Conservation (phyloP, 495 filamentous ascomycete genomes). For the Filosporella fistucella region DNA sequence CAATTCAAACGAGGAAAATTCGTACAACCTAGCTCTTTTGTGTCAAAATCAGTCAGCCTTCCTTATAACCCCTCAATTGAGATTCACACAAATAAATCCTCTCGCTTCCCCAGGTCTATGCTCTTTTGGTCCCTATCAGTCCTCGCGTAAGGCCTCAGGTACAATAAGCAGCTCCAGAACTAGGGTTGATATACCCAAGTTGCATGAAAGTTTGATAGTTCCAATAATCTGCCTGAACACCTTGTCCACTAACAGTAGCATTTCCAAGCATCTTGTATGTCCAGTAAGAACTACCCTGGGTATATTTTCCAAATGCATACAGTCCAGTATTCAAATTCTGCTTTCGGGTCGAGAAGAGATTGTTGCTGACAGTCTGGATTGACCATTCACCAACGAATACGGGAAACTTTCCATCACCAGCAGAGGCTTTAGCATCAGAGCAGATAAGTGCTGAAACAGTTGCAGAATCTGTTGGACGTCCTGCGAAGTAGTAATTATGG, state of each 20-base stretch:
- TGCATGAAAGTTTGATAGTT: slow-evolving; percentile 6
- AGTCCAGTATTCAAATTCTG: slow-evolving; percentile 2
- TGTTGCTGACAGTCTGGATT: slow-evolving; percentile 5
- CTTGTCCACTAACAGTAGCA: slow-evolving; percentile 6
- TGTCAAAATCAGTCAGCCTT: too few relatives aligned
- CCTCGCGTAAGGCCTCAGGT: too few relatives aligned
- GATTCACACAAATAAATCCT: too few relatives aligned
- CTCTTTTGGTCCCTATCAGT: too few relatives aligned
- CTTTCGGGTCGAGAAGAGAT: slow-evolving; percentile 1
- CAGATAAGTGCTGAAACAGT: slow-evolving; percentile 1
- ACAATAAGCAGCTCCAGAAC: neutral
- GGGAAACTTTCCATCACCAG: slow-evolving; percentile 11
- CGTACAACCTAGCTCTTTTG: too few relatives aligned
- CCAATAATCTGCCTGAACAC: slow-evolving; percentile 8
- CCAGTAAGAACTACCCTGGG: slow-evolving; percentile 1
- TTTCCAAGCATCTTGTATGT: neutral
- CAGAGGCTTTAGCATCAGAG: neutral
- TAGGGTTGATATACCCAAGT: neutral
- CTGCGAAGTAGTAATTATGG: slow-evolving; percentile 11
- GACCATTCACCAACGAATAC: slow-evolving; percentile 10
- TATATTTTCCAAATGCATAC: slow-evolving; percentile 2
- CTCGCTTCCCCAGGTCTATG: too few relatives aligned
- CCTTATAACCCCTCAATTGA: too few relatives aligned
- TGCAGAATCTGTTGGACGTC: neutral
- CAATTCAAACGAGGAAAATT: too few relatives aligned